Evolutionary conservation across 2,329 filamentous ascomycete genomes (phyloP).

Genomic region (Epichloe scottii): DNA sequence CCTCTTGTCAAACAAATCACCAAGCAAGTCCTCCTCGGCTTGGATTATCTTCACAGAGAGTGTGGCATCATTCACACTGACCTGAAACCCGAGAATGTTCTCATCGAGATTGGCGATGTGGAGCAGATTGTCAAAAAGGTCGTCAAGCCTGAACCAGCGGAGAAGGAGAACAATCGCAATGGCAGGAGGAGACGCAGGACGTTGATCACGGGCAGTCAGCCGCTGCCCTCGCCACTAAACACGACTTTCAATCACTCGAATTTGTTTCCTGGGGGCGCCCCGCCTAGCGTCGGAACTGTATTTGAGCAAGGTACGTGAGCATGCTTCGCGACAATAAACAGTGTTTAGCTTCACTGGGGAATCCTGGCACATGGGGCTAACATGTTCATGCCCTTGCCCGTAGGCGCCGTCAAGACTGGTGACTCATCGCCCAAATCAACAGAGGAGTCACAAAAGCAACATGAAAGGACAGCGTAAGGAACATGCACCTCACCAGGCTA

Average conservation of each 20-base stretch:
- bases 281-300: slow-evolving; percentile 72
- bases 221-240: slow-evolving; percentile 86
- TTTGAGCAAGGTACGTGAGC: slow-evolving; percentile 58
- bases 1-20: slow-evolving; percentile 96
- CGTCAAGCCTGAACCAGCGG: slow-evolving; percentile 63
- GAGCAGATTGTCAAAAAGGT: slow-evolving; percentile 97
- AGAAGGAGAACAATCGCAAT: slow-evolving; percentile 85
- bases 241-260: slow-evolving; percentile 76
- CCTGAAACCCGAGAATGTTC: slow-evolving; percentile 91
- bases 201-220: slow-evolving; percentile 93
- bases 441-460: slow-evolving; percentile 61
- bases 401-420: slow-evolving; percentile 24
- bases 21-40: slow-evolving; percentile 87
- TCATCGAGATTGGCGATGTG: slow-evolving; percentile 97
- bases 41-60: slow-evolving; percentile 94
- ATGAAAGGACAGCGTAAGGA: slow-evolving; percentile 86
- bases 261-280: slow-evolving; percentile 50
- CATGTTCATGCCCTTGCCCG: background rate
- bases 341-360: background rate
- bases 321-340: background rate
- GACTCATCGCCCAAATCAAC: slow-evolving; percentile 38
- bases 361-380: background rate
- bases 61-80: slow-evolving; percentile 99
- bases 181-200: slow-evolving; percentile 81
- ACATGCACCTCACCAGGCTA: background rate